A percentile compares a stretch with the other conserved stretches of the same genome.
phyloP scores from a whole-genome alignment of 1,284 basidiomycete genomes.

The Chondrostereum purpureum region DNA sequence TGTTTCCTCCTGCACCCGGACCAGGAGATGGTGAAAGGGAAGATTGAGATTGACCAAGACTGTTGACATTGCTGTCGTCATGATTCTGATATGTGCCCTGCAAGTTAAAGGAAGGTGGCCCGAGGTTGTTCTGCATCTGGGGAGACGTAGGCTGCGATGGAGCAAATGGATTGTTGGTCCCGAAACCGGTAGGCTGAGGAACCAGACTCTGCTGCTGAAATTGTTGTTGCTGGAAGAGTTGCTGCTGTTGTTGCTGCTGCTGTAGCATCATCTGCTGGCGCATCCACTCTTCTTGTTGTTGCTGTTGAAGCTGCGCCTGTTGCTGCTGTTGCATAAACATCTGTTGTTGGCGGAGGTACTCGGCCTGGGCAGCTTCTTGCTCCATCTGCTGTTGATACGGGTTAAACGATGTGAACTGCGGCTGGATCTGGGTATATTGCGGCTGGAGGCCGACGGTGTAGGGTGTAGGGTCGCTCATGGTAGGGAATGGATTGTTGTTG shows the following conservation, averaged over 20 bases:
- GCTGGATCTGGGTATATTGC: slow-evolving; percentile 46
- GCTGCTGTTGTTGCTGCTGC: slow-evolving; percentile 49
- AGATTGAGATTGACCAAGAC: slow-evolving; percentile 33
- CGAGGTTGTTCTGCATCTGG: slow-evolving; percentile 13
- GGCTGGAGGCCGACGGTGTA: slow-evolving; percentile 54
- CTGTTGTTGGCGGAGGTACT: slow-evolving; percentile 71
- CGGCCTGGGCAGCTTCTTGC: slow-evolving; percentile 73
- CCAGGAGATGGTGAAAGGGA: slow-evolving; percentile 27
- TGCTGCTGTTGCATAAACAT: slow-evolving; percentile 55
- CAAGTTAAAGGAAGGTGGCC: slow-evolving; percentile 51
- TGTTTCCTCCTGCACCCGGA: slow-evolving; percentile 23
- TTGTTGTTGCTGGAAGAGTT: slow-evolving; percentile 34
- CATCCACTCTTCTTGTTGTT: slow-evolving; percentile 64
- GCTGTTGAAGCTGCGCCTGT: slow-evolving; percentile 44
- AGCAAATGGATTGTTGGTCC: slow-evolving; percentile 94
- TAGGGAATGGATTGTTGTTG: slow-evolving; percentile 53
- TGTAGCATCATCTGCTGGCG: slow-evolving; percentile 61
- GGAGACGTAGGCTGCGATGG: slow-evolving; percentile 31
- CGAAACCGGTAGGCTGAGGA: slow-evolving; percentile 68
- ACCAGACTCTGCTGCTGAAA: slow-evolving; percentile 50
- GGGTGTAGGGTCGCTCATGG: slow-evolving; percentile 56
- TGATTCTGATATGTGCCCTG: slow-evolving; percentile 52
- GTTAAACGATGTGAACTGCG: slow-evolving; percentile 82
- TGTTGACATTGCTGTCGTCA: slow-evolving; percentile 24
- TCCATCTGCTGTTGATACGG: slow-evolving; percentile 95